Conservation (phyloP, 768 basidiomycete species). For the Suillus decipiens region DNA sequence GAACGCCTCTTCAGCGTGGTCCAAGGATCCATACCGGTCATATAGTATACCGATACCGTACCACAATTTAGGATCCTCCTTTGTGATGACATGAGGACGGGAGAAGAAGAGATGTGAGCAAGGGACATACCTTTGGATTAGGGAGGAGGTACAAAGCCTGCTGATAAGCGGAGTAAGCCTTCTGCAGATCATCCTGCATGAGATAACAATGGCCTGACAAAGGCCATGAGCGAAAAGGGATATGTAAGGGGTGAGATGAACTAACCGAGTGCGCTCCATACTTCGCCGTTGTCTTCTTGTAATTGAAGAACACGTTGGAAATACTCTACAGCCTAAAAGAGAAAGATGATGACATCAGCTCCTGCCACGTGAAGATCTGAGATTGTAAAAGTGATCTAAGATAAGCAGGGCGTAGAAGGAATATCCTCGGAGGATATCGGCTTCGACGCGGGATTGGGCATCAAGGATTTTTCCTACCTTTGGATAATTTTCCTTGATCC, state of each 20-base stretch:
- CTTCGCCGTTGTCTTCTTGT: slow-evolving; percentile 96
- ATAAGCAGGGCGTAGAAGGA: slow-evolving; percentile 18
- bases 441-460: slow-evolving; percentile 27
- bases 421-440: slow-evolving; percentile 34
- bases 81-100: slow-evolving; percentile 16
- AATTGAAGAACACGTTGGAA: slow-evolving; percentile 90
- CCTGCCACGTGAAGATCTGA: slow-evolving; percentile 30
- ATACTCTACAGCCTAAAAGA: slow-evolving; percentile 86
- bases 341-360: slow-evolving; percentile 33
- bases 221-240: slow-evolving; percentile 16
- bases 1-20: slow-evolving; percentile 99
- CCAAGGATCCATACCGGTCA: slow-evolving; percentile 96
- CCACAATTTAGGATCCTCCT: slow-evolving; percentile 98
- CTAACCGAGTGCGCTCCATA: slow-evolving; percentile 93
- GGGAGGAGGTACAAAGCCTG: slow-evolving; percentile 95
- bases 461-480: slow-evolving; percentile 55
- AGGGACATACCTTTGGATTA: slow-evolving; percentile 79
- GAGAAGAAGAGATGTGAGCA: slow-evolving; percentile 7
- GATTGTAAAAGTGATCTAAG: slow-evolving; percentile 21
- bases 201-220: slow-evolving; percentile 89
- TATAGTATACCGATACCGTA: slow-evolving; percentile 99
- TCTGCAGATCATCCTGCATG: slow-evolving; percentile 99
- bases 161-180: slow-evolving; percentile 98
- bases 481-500: slow-evolving; percentile 96
- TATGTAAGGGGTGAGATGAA: slow-evolving; percentile 27